Conservation (phyloP, 108 stramenopile species). For the Skeletonema marinoi region DNA sequence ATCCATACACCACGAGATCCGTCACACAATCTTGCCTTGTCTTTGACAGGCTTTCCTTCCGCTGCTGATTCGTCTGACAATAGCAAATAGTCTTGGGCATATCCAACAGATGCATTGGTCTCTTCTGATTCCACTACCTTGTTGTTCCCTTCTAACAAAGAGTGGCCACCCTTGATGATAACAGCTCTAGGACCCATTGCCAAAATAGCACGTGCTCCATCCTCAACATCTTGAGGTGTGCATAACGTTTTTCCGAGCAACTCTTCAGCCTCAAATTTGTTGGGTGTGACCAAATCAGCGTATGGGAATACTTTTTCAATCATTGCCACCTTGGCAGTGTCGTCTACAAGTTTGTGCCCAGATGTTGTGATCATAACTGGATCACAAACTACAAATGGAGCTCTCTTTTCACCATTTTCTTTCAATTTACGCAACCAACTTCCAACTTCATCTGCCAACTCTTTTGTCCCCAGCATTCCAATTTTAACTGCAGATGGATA, state of each 20-base stretch:
- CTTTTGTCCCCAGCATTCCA: conserved; percentile 88
- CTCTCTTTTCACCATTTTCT: conserved; percentile 2
- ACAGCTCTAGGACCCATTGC: conserved; percentile 70
- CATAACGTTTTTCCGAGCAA: conserved; percentile 62
- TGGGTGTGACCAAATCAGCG: conserved; percentile 87
- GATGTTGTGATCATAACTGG: conserved; percentile 94
- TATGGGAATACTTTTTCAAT: conserved; percentile 78
- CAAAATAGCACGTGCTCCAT: conserved; percentile 76
- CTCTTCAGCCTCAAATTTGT: conserved; percentile 92
- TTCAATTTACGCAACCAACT: conserved; percentile 53
- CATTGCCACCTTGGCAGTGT: conserved; percentile 73
- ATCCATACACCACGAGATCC: conserved; percentile 80
- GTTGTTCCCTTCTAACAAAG: conserved; percentile 43
- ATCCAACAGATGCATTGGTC: conserved; percentile 48
- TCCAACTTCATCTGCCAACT: conserved; percentile 73
- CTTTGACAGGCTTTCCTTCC: conserved; percentile 42
- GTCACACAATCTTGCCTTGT: conserved; percentile 67
- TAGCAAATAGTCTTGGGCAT: conserved; percentile 78
- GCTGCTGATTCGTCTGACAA: conserved; percentile 38
- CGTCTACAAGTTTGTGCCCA: conserved; percentile 83
- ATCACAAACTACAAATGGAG: conserved; percentile 85
- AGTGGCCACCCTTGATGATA: conserved; percentile 94
- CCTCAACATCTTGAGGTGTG: conserved; percentile 76
- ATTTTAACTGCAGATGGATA: conserved; percentile 86
- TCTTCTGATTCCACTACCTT: conserved; percentile 13